Evolutionary conservation across 2,329 filamentous ascomycete genomes (phyloP).

Genomic region (Cladosporium oxysporum): DNA sequence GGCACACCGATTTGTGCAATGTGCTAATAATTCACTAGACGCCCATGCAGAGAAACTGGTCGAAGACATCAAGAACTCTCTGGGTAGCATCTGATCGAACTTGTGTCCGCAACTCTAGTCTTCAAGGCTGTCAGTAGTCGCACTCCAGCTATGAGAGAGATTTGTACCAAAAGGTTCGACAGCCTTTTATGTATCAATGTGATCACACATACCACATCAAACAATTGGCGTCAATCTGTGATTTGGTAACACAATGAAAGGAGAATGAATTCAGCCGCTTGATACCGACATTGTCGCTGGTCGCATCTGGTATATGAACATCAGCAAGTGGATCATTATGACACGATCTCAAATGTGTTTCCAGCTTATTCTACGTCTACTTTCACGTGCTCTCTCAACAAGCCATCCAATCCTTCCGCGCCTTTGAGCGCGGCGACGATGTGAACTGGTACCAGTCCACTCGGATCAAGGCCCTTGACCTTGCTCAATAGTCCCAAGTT

Average conservation of each 20-base stretch:
- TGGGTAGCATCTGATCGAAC: not conserved
- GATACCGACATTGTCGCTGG: not conserved
- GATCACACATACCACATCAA: not conserved
- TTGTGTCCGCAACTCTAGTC: not conserved
- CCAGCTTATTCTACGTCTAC: not conserved
- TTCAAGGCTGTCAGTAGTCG: not conserved
- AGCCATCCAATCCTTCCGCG: conserved; percentile 57
- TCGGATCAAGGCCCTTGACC: conserved; percentile 55
- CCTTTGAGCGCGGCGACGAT: conserved; percentile 70
- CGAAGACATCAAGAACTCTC: conserved; percentile 6
- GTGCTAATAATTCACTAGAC: not conserved
- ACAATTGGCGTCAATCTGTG: not conserved
- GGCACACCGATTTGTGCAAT: not conserved
- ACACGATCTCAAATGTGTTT: not conserved
- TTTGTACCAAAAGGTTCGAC: too few relatives aligned
- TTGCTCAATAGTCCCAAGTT: conserved; percentile 69
- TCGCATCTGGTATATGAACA: not conserved
- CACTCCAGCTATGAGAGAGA: not conserved
- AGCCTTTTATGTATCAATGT: too few relatives aligned
- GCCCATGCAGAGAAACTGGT: conserved; percentile 19
- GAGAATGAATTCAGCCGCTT: not conserved
- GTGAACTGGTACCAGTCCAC: conserved; percentile 73
- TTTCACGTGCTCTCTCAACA: conserved; percentile 5
- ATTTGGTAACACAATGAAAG: not conserved
- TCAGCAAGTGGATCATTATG: not conserved